These are phyloP conservation scores for Xylaria arbuscula DNA, from an alignment of 2,329 filamentous ascomycete genomes.

Conservation along the genomic window DNA sequence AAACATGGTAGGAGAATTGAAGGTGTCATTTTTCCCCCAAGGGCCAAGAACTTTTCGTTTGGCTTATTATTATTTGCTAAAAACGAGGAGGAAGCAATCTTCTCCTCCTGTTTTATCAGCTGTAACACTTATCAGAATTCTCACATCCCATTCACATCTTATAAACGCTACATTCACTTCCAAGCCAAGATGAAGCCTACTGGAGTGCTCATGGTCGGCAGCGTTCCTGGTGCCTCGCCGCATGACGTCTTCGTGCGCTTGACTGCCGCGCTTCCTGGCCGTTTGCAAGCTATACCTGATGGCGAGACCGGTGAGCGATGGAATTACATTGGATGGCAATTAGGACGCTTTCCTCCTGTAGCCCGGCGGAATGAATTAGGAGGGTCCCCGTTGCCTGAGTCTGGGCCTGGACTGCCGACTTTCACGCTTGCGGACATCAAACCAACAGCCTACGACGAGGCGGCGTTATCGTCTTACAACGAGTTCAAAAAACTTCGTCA, in stretches of 20 bases:
- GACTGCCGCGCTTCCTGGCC: constrained; percentile 39
- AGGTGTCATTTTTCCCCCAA: no score
- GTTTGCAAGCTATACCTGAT: constrained; percentile 41
- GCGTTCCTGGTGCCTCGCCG: constrained; percentile 41
- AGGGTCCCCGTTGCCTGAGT: constrained; percentile 38
- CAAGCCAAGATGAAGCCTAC: constrained; percentile 40
- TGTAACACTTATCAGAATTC: no score
- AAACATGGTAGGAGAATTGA: no score
- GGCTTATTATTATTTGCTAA: no score
- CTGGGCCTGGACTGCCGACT: constrained; percentile 33
- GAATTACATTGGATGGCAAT: constrained; percentile 45
- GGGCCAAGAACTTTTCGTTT: no score
- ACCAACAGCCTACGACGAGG: constrained; percentile 42
- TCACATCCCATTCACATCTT: constrained; percentile 22
- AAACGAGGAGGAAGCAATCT: no score
- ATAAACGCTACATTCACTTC: constrained; percentile 26
- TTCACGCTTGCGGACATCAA: constrained; percentile 42
- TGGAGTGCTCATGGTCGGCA: constrained; percentile 46
- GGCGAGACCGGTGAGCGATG: constrained; percentile 43
- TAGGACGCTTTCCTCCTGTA: constrained; percentile 37
- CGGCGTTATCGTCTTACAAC: constrained; percentile 40
- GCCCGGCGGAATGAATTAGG: constrained; percentile 40
- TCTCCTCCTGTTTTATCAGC: no score
- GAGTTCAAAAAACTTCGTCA: constrained; percentile 43
- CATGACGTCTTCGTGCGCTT: constrained; percentile 41